Percentiles rank a stretch among this genome's conserved stretches.
Evolutionary conservation across 2,329 filamentous ascomycete species (phyloP).

Genomic region (Arachnomyces sp.): DNA sequence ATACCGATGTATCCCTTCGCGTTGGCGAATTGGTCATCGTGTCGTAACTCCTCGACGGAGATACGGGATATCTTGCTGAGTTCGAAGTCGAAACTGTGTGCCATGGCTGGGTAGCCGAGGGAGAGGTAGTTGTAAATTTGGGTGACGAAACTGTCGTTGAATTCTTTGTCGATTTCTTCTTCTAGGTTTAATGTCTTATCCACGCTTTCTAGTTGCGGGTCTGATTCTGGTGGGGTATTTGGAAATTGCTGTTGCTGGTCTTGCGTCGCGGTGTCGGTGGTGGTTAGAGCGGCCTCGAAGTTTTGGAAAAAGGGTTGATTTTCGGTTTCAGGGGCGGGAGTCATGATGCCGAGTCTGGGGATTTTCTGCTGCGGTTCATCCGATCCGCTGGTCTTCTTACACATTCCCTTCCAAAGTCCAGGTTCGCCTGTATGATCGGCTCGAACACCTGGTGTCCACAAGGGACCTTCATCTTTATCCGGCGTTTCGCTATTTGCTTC

Average conservation of each 20-base stretch:
- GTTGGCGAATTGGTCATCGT: conserved; percentile 59
- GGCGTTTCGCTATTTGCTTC: conserved; percentile 39
- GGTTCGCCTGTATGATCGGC: conserved; percentile 31
- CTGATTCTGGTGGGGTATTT: not conserved
- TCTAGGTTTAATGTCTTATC: conserved; percentile 19
- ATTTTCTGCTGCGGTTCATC: conserved; percentile 8
- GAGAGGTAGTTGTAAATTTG: conserved; percentile 97
- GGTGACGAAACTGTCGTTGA: conserved; percentile 76
- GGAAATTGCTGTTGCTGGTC: not conserved
- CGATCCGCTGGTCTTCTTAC: conserved; percentile 19
- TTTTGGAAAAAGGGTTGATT: conserved; percentile 4
- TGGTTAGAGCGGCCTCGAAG: not conserved
- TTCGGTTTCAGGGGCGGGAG: not conserved
- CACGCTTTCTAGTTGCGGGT: conserved; percentile 4
- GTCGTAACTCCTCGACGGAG: conserved; percentile 58
- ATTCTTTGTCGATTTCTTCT: conserved; percentile 55
- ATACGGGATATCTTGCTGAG: conserved; percentile 73
- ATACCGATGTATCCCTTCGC: conserved; percentile 66
- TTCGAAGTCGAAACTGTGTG: conserved; percentile 75
- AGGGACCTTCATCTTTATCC: conserved; percentile 53
- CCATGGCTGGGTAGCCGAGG: conserved; percentile 80
- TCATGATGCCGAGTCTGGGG: not conserved
- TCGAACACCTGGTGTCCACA: conserved; percentile 70
- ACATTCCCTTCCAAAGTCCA: conserved; percentile 45
- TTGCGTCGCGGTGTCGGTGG: conserved; percentile 1